Evolutionary conservation across 176 grass and related monocot genomes (phyloP).

Genomic region (Triticum timopheevii): DNA sequence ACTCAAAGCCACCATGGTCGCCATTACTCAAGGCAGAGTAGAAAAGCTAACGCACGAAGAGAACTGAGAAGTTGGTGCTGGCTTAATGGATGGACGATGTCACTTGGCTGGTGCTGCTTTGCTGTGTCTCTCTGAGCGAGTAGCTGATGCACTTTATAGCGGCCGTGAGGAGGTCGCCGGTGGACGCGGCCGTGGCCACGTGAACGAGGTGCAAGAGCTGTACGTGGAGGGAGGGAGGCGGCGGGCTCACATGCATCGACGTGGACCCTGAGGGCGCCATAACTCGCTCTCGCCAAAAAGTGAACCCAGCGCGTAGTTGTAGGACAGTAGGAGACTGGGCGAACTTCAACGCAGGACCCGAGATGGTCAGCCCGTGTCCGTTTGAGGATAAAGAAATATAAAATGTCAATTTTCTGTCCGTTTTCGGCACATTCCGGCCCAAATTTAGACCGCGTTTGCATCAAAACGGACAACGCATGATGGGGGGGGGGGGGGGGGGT

Average conservation of each 20-base stretch:
- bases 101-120: not conserved
- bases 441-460: no score
- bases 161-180: not conserved
- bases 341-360: no score
- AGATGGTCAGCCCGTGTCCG: no score
- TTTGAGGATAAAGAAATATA: no score
- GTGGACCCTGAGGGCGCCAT: not conserved
- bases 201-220: not conserved
- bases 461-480: no score
- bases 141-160: not conserved
- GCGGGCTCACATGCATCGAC: not conserved
- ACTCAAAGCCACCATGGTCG: not conserved
- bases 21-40: not conserved
- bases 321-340: no score
- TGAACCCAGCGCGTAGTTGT: not conserved
- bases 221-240: not conserved
- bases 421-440: no score
- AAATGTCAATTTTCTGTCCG: no score
- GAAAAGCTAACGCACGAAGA: not conserved
- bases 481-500: accelerated
- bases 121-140: not conserved
- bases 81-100: not conserved
- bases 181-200: not conserved
- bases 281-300: not conserved
- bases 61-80: not conserved